Evolutionary conservation across 345 rosid species (phyloP).

Genomic region (Euphorbia peplus): DNA sequence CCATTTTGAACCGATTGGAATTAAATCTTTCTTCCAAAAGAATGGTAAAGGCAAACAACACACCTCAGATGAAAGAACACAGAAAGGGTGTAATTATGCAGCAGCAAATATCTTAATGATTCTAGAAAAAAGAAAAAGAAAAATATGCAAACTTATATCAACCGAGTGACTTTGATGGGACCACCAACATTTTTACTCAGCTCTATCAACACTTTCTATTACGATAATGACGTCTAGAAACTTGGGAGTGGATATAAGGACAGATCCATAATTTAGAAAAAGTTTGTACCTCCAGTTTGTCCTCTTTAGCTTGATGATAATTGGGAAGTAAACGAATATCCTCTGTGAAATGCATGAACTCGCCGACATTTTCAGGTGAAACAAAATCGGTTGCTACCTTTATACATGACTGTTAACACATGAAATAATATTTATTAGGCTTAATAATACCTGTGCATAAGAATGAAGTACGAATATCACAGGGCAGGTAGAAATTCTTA

Average conservation of each 20-base stretch:
- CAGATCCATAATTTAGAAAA: neutral
- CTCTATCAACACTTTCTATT: slow-evolving; percentile 25
- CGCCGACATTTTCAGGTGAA: slow-evolving; percentile 54
- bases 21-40: too few species aligned
- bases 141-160: neutral
- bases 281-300: slow-evolving; percentile 29
- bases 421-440: neutral
- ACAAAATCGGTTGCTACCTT: slow-evolving; percentile 56
- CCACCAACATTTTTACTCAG: neutral
- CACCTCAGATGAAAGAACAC: too few species aligned
- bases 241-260: neutral
- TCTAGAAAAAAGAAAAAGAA: neutral
- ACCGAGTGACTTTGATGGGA: neutral
- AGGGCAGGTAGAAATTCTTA: slow-evolving; percentile 20
- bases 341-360: slow-evolving; percentile 51
- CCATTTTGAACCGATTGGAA: too few species aligned
- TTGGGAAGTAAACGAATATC: slow-evolving; percentile 49
- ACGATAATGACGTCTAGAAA: neutral
- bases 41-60: too few species aligned
- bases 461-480: slow-evolving; percentile 10
- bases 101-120: neutral
- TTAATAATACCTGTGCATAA: neutral
- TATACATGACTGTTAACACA: slow-evolving; percentile 16
- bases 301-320: slow-evolving; percentile 46
- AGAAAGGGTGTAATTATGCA: neutral